phyloP scores from a whole-genome alignment of 2,329 filamentous ascomycete genomes.

The Neospermospora avenae region DNA sequence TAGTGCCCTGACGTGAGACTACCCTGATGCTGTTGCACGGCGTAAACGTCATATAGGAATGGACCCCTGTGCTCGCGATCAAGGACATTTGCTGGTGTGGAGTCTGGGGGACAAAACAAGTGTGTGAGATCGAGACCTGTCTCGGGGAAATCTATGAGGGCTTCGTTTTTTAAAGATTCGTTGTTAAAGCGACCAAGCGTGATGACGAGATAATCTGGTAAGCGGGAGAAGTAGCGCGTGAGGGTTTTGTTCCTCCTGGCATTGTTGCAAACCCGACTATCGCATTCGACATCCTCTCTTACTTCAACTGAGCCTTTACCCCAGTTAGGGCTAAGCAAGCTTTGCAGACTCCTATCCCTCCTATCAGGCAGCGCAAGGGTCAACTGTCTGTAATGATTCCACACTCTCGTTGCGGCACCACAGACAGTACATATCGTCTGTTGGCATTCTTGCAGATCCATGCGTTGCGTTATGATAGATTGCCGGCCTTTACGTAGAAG shows the following conservation, averaged over 20 bases:
- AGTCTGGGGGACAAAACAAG: slow-evolving; percentile 40
- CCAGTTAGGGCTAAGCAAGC: neutral
- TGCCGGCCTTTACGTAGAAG: neutral
- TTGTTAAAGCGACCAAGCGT: slow-evolving; percentile 10
- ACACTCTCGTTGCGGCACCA: neutral
- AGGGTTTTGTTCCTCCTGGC: slow-evolving; percentile 4
- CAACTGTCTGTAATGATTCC: neutral
- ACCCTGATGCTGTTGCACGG: slow-evolving; percentile 53
- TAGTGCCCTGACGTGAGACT: slow-evolving; percentile 28
- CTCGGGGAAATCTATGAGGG: slow-evolving; percentile 5
- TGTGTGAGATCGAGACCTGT: slow-evolving; percentile 38
- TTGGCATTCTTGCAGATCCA: neutral
- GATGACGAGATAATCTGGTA: slow-evolving; percentile 15
- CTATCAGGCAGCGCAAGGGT: neutral
- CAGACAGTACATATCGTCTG: neutral
- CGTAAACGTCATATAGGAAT: slow-evolving; percentile 82
- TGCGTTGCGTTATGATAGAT: neutral
- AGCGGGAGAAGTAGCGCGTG: slow-evolving; percentile 6
- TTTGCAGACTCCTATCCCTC: neutral
- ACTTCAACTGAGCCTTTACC: neutral
- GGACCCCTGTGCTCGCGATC: slow-evolving; percentile 46
- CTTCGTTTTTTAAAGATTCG: neutral
- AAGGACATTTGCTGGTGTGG: slow-evolving; percentile 32
- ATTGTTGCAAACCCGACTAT: slow-evolving; percentile 1
- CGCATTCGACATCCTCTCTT: neutral